Evolutionary conservation across 169 alveolate genomes (phyloP).

Genomic region (Plasmodium berghei): DNA sequence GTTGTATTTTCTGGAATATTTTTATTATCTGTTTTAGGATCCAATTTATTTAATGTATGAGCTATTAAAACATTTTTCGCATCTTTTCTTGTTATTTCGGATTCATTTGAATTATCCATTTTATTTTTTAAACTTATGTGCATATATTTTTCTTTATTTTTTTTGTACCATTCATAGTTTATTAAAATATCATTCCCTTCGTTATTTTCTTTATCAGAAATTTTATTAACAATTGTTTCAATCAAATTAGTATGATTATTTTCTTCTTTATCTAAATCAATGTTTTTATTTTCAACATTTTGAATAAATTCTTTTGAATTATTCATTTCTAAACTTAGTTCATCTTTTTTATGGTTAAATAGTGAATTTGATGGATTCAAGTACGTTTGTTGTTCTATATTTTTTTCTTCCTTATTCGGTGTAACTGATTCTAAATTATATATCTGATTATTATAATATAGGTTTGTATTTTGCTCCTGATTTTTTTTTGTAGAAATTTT

Average conservation of each 20-base stretch:
- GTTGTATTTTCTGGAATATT: neutral
- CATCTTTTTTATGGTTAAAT: too few species aligned
- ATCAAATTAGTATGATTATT: neutral
- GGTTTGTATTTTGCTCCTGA: too few species aligned
- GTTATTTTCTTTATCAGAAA: neutral
- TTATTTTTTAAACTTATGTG: slow-evolving; percentile 58
- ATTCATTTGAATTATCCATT: neutral
- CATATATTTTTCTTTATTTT: slow-evolving; percentile 69
- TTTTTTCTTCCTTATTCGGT: too few species aligned
- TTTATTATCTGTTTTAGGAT: neutral
- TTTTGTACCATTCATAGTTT: slow-evolving; percentile 64
- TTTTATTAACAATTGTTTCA: neutral
- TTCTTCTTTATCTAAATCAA: neutral
- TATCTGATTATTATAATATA: too few species aligned
- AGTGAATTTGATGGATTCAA: too few species aligned
- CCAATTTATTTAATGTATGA: slow-evolving; percentile 10
- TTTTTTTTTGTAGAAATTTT: too few species aligned
- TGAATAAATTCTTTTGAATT: neutral
- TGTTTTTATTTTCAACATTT: neutral
- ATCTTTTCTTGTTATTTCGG: neutral
- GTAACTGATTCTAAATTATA: too few species aligned
- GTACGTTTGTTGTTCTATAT: too few species aligned
- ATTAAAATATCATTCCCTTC: slow-evolving; percentile 18
- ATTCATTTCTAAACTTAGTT: neutral
- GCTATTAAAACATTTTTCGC: neutral